Evolutionary conservation across 495 filamentous ascomycete species (phyloP), one percentile per base, ranked within the genome.

Genomic region (Chaetomidium leptoderma): DNA sequence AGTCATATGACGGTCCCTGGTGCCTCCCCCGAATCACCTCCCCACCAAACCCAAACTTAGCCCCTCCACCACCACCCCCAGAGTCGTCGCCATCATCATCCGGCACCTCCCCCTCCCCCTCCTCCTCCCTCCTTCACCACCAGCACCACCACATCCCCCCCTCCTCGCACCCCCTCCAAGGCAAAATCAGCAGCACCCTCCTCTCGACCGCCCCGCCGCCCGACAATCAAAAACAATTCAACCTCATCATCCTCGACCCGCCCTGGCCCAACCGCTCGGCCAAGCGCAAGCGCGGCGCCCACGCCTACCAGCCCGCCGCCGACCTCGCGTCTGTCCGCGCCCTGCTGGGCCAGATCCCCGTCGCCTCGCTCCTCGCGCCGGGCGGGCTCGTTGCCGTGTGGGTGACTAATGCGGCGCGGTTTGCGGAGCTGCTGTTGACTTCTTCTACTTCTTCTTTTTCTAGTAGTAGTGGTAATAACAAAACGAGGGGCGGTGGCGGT

Each of bases 241-340:
- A 92, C 66, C 74, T 96, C 36, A 81, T 97, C 45, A 70, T 96
- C 24, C 79, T 97, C 8, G 93, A 97, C 67, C 93, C 93, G 19
- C 93, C 93, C 3, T 98, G 92, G 92, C 86, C 90, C 2, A 97
- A 96, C 66, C 80, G 82, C n/a, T 96, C 91, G 23, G 93, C 86
- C 10, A 80, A 80, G 51, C 83, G 92, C 17, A 86, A 85, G 49
- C 71, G 73, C 48, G 39, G 57, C 49, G 19, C 21, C 45, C 52
- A 26, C 26, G 35, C 14, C 21, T 97, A 97, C 70, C 60, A 66
- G 1, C 85, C 81, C n/a, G 74, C 77, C 13, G 63, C 73, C 9
- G 66, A 69, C 32, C 62, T 73, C 14, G 61, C 69, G 39, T 72
- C 73, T 45, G 74, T 74, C 17, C 45, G 48, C 21, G 19, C 53